Evolutionary conservation across 139 green algal genomes (phyloP), one percentile per base, ranked within the genome.

Genomic region (Pleodorina starrii): DNA sequence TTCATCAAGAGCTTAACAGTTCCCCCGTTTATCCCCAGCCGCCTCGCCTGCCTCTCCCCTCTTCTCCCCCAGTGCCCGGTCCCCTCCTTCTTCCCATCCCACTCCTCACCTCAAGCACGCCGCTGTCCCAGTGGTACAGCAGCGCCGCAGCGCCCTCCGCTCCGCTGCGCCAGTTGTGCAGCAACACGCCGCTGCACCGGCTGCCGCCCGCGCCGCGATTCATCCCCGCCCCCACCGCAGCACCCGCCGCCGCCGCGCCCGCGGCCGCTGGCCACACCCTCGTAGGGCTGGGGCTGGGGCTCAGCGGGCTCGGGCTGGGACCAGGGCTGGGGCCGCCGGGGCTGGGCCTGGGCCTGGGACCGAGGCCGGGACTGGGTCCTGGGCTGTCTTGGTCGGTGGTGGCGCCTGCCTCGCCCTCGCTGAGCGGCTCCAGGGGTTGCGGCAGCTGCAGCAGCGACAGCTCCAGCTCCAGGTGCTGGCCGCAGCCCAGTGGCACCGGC

Each of bases 71-170:
- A n/a, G n/a, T n/a, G n/a, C n/a, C n/a, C n/a, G n/a, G n/a, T n/a
- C n/a, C n/a, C n/a, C n/a, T n/a, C n/a, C n/a, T n/a, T n/a, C n/a
- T n/a, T n/a, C n/a, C n/a, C n/a, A n/a, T n/a, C n/a, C n/a, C n/a
- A n/a, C n/a, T n/a, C n/a, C n/a, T 19, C 46, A 82, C 48, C 89
- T 96, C 90, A 69, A 94, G 68, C 81, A 91, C 73, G 29, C 71
- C 71, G 12, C 51, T 84, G 43, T 93, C 91, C 95, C 95, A 99
- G 88, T 96, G 90, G 90, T 95, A 97, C 16, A 98, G 85, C 40
- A 99, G 86, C 6, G 94, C 94, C 0, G 97, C 96, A 40, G 89
- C 88, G 5, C 96, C 97, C 46, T 98, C 95, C 1, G 91, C 93
- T 35, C 91, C 94, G 7, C 93, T 92, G 29, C 94, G 82, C 95